These are phyloP conservation scores for Pelagomonas calceolata DNA, from an alignment of 108 stramenopile genomes.

Conservation along the genomic window DNA sequence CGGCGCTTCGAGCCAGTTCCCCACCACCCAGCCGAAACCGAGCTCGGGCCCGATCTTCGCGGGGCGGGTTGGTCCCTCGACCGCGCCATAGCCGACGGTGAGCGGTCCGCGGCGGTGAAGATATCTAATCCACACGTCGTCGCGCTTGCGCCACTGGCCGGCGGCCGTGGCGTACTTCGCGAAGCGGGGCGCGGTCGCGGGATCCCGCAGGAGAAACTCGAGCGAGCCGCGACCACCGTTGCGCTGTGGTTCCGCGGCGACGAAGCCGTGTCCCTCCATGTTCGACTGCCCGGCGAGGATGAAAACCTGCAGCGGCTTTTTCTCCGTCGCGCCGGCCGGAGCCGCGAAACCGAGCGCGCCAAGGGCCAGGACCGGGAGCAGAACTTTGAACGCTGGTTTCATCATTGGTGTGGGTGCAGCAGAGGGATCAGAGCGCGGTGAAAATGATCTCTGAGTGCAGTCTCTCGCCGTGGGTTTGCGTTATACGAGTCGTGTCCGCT, in stretches of 20 bases:
- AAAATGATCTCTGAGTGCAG: no score
- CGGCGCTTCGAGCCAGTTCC: slow-evolving; percentile 14
- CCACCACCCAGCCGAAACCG: slow-evolving; percentile 21
- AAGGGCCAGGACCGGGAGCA: no score
- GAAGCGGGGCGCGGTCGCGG: not conserved
- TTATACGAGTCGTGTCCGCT: no score
- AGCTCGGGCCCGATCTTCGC: slow-evolving; percentile 8
- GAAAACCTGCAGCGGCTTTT: slow-evolving; percentile 22
- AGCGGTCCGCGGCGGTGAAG: not conserved
- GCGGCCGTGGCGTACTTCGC: slow-evolving; percentile 3
- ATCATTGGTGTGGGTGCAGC: no score
- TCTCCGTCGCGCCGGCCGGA: no score
- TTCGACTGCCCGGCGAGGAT: slow-evolving; percentile 42
- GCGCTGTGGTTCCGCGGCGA: not conserved
- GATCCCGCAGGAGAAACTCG: not conserved
- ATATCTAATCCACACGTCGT: not conserved
- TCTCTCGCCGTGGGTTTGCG: no score
- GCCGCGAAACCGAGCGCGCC: no score
- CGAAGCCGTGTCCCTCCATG: slow-evolving; percentile 33
- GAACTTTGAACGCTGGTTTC: no score
- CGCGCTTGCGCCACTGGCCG: slow-evolving; percentile 2
- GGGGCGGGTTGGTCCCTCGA: no score
- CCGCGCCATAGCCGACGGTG: slow-evolving; percentile 5
- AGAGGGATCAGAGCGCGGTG: no score
- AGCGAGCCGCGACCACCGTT: slow-evolving; percentile 4